A percentile compares a stretch with the other conserved stretches of the same genome.
Evolutionary conservation across 2,329 filamentous ascomycete genomes (phyloP).

Genomic region (Aspergillus sp.): DNA sequence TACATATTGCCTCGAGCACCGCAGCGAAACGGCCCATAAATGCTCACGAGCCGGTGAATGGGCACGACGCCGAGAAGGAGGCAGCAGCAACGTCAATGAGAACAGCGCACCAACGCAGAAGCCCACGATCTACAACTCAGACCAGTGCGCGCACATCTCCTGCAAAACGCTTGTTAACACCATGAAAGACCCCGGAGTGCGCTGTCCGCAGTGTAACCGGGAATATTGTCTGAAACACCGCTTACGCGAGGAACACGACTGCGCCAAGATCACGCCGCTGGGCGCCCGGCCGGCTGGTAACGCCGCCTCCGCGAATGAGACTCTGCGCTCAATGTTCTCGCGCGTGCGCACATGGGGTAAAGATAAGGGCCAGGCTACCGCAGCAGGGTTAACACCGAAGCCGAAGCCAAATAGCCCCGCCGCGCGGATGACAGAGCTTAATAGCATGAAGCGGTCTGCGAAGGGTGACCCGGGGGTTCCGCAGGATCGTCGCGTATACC

Average conservation of each 20-base stretch:
- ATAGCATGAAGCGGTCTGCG: constrained; percentile 72
- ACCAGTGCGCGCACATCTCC: constrained; percentile 40
- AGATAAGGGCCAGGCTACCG: constrained; percentile 57
- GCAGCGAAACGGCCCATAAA: constrained; percentile 72
- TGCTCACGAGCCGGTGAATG: constrained; percentile 55
- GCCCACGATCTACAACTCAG: constrained; percentile 49
- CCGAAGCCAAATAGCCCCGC: constrained; percentile 47
- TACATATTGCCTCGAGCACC: constrained; percentile 90
- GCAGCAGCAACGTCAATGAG: constrained; percentile 14
- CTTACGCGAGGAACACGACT: constrained; percentile 66
- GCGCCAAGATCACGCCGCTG: constrained; percentile 60
- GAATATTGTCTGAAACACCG: constrained; percentile 47
- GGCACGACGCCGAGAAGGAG: constrained; percentile 42
- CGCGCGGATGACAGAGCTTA: constrained; percentile 60
- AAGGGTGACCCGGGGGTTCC: constrained; percentile 83
- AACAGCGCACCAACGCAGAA: constrained; percentile 33
- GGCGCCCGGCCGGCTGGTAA: constrained; percentile 40
- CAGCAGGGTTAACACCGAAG: constrained; percentile 54
- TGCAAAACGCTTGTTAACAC: constrained; percentile 49
- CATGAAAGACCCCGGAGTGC: constrained; percentile 42
- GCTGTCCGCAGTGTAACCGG: constrained; percentile 42
- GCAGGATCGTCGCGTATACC: constrained; percentile 75
- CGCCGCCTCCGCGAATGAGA: constrained; percentile 47
- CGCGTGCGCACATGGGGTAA: constrained; percentile 73
- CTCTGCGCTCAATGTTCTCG: constrained; percentile 65